A percentile compares a stretch with the other conserved stretches of the same genome.
These are phyloP conservation scores for Mallotus japonicus DNA, from an alignment of 441 rosid genomes.

Conservation along the genomic window DNA sequence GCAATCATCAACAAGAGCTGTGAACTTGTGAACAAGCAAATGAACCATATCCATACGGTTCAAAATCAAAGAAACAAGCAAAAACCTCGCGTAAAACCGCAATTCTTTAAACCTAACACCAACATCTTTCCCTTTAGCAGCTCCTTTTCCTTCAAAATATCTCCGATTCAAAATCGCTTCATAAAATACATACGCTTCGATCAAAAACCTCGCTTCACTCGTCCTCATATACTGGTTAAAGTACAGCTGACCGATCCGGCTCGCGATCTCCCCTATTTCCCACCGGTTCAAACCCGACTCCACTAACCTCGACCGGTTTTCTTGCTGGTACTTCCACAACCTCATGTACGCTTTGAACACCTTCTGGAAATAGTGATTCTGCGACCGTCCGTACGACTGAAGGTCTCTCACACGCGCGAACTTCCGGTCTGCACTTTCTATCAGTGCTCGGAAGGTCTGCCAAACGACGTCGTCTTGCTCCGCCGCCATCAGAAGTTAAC, in stretches of 20 bases:
- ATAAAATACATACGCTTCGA: slow-evolving; percentile 84
- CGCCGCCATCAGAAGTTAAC: slow-evolving; percentile 33
- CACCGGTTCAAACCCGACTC: slow-evolving; percentile 76
- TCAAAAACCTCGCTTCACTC: slow-evolving; percentile 73
- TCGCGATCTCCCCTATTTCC: slow-evolving; percentile 98
- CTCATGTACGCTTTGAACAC: slow-evolving; percentile 94
- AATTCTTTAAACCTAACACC: slow-evolving; percentile 77
- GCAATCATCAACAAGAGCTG: slow-evolving; percentile 63
- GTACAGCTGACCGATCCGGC: slow-evolving; percentile 98
- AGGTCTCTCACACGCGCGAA: slow-evolving; percentile 81
- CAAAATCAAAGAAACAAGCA: slow-evolving; percentile 72
- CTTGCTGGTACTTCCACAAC: slow-evolving; percentile 93
- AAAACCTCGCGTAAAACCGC: slow-evolving; percentile 80
- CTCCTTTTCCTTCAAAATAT: slow-evolving; percentile 65
- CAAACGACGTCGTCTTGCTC: slow-evolving; percentile 40
- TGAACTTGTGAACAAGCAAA: slow-evolving; percentile 54
- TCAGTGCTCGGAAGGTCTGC: slow-evolving; percentile 63
- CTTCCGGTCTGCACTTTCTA: slow-evolving; percentile 83
- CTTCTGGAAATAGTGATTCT: slow-evolving; percentile 61
- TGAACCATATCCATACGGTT: slow-evolving; percentile 61
- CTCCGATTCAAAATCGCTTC: slow-evolving; percentile 75
- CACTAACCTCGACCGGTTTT: slow-evolving; percentile 63
- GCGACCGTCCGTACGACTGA: slow-evolving; percentile 57
- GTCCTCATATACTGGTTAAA: slow-evolving; percentile 91
- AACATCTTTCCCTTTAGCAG: slow-evolving; percentile 47